Evolutionary conservation across 169 alveolate species (phyloP), one percentile per base, ranked within the genome.

Genomic region (Theileria sp.): DNA sequence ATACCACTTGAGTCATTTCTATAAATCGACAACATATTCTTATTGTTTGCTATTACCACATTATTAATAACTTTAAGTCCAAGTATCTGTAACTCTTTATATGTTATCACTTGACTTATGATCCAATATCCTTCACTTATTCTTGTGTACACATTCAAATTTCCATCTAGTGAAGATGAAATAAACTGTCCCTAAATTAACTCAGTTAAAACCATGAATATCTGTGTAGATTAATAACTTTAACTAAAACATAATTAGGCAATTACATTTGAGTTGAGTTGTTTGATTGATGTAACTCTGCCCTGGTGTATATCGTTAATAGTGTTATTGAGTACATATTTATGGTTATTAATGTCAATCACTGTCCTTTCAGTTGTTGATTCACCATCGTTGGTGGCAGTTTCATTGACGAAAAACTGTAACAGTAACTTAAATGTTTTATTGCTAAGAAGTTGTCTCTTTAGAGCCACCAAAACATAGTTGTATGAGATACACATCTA

Each of bases 271-370:
- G 25, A 30, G 61, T 38, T 49, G 13, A 79, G 30, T 49, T 79
- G 86, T 10, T 77, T 34, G 3, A 79, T 64, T 21, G 86, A 79
- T 10, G 86, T 79, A 0, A 77, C 73, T n/a, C 38, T 4, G 56
- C 68, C 64, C 15, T 50, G 28, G 66, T 79, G 86, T 15, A 79
- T 77, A 66, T 49, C 64, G 19, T 68, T 68, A 44, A 44, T 44
- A 3, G 54, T 44, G 54, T 44, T 44, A 44, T 44, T 44, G 54
- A 44, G 54, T 44, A 44, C 54, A 44, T 44, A 44, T 10, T 44
- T 44, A 10, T 44, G 54, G 54, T 44, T 44, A 44, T 44, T 44
- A 44, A 44, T 44, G 15, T 44, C 54, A 3, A 44, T 10, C 15
- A 44, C 17, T 44, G 54, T 7, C 2, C 17, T 44, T 44, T 44